Conservation (phyloP, 2,329 filamentous ascomycete species). For the Trichoderma breve region DNA sequence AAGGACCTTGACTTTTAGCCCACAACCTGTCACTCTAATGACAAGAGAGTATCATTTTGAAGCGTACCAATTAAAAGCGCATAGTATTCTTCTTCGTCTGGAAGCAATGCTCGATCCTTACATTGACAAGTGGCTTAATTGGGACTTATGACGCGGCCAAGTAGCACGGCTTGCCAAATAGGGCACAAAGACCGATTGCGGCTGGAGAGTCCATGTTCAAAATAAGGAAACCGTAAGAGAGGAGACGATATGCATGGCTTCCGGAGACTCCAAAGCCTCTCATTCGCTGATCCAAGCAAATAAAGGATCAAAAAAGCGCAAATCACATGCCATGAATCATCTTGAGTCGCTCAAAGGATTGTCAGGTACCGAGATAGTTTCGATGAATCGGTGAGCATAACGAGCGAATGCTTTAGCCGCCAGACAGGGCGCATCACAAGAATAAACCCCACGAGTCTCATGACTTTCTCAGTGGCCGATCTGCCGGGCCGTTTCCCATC, state of each 20-base stretch:
- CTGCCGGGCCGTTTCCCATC: constrained; percentile 14
- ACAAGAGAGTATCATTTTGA: neutral
- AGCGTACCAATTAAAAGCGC: neutral
- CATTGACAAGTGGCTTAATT: neutral
- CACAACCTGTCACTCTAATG: neutral
- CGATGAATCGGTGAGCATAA: neutral
- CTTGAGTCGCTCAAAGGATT: neutral
- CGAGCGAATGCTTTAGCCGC: neutral
- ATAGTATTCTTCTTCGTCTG: neutral
- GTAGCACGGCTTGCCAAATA: neutral
- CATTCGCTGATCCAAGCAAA: neutral
- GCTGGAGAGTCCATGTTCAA: neutral
- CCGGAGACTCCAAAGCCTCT: neutral
- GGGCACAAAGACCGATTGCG: neutral
- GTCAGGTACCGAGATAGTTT: neutral
- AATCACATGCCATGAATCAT: neutral
- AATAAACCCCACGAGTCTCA: constrained; percentile 7
- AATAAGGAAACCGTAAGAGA: neutral
- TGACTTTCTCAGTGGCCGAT: constrained; percentile 12
- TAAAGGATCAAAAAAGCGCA: neutral
- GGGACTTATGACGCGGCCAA: neutral
- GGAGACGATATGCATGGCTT: neutral
- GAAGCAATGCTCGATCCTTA: neutral
- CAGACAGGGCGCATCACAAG: neutral
- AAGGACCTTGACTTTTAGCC: neutral